Evolutionary conservation across 371 early-diverging fungal species (phyloP), one percentile per base, ranked within the genome.

Genomic region (Rhizopus sp.): DNA sequence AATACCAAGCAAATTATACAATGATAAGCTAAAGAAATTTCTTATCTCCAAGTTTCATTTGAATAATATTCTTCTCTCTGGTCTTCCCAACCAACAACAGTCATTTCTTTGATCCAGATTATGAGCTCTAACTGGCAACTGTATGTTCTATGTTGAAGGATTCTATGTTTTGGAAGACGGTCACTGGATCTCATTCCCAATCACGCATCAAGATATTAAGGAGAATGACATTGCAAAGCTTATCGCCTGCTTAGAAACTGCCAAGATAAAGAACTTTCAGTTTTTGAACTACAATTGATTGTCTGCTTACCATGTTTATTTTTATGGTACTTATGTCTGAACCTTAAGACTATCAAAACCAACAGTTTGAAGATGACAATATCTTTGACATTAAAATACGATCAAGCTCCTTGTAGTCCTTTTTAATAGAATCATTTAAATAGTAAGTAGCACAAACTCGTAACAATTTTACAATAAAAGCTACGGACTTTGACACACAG

Each of bases 111-210:
- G 4, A 39, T 53, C 47, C 60, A 60, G 42, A 54, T 49, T 17
- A 54, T 60, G 60, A 50, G 60, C 5, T 41, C 49, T 35, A 37
- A 41, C 10, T 60, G 60, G n/a, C n/a, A n/a, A n/a, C n/a, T n/a
- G n/a, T 51, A 39, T 39, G 40, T 52, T 30, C 32, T 56, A n/a
- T n/a, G n/a, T 44, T 8, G 34, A 56, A 52, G 48, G 45, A 29
- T 39, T 52, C 45, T 62, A 56, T 16, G 15, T 56, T n/a, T 51
- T 62, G n/a, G 47, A 62, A 46, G 37, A 31, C 5, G 57, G 52
- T 33, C 35, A 55, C n/a, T 37, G n/a, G 5, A 46, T 62, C 48
- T 7, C 52, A n/a, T 62, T 56, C 38, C 56, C 62, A 23, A n/a
- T 23, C 1, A 56, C 56, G n/a, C 44, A 51, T n/a, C 23, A 30